Evolutionary conservation across 139 green algal species (phyloP).

Genomic region (Chlorella sp.): DNA sequence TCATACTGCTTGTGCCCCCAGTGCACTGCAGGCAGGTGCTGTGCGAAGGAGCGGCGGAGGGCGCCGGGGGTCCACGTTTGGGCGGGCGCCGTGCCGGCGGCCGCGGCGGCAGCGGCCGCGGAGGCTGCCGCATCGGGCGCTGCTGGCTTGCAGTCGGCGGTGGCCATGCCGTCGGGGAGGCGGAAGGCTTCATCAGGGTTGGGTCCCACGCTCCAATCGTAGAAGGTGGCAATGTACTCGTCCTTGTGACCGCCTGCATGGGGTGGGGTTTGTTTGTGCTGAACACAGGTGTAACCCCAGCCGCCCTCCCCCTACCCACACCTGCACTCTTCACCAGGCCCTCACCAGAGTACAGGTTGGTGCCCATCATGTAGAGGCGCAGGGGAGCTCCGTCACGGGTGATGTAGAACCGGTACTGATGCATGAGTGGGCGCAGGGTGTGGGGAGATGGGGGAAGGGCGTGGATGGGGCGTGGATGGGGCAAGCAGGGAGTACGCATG

Average conservation of each 20-base stretch:
- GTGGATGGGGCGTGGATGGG: not conserved
- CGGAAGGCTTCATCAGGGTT: constrained; percentile 29
- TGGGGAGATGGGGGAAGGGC: no score
- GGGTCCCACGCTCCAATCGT: constrained; percentile 35
- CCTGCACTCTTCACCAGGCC: no score
- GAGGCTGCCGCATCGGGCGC: not conserved
- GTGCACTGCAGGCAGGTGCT: constrained; percentile 39
- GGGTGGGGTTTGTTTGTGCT: not conserved
- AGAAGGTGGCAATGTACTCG: constrained; percentile 50
- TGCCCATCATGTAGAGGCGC: constrained; percentile 49
- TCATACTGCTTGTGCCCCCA: constrained; percentile 56
- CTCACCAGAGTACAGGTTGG: constrained; percentile 58
- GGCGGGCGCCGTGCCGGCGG: not conserved
- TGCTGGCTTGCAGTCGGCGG: constrained; percentile 10
- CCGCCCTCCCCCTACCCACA: not conserved
- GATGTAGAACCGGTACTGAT: constrained; percentile 51
- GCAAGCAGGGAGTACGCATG: not conserved
- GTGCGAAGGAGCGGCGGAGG: constrained; percentile 9
- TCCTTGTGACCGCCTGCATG: constrained; percentile 58
- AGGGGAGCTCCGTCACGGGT: constrained; percentile 45
- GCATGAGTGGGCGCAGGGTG: not conserved
- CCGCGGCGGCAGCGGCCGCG: constrained; percentile 3
- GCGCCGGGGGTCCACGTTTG: not conserved
- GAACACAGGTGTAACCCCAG: no score
- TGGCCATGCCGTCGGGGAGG: constrained; percentile 32